Evolutionary conservation across 176 grass and related monocot genomes (phyloP), one percentile per base, ranked within the genome.

Genomic region (Triticum urartu): DNA sequence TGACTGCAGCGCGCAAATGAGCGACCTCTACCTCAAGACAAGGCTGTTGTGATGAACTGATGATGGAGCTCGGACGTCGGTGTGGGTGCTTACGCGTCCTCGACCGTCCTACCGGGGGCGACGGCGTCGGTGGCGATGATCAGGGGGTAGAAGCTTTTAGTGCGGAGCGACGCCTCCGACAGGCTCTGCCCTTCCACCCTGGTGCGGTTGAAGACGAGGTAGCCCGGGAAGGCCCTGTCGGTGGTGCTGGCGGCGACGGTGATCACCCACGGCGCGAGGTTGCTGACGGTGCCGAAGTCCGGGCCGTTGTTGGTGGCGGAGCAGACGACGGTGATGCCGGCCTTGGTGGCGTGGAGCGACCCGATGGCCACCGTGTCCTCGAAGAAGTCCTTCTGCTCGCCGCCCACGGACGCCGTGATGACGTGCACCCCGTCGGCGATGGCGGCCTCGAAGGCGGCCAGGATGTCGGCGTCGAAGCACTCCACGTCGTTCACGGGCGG

Each of bases 391-490:
- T 0, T 9, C 1, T 80, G 76, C 20, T 75, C 22, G 30, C 92
- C 90, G 24, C 94, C 94, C 4, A 97, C 34, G 76, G 94, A 97
- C 13, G 92, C 80, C 0, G 94, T 91, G 76, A 97, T 59, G 66
- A 97, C 62, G 79, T 92, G 85, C 39, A 89, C 88, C 7, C 94
- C 94, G 13, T 97, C 94, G 22, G 78, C 59, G 83, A 97, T 94
- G 84, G 94, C 92, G 18, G 92, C 83, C 28, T 94, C 92, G 88
- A 92, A 97, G 18, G 81, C 92, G 14, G 92, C 88, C 0, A 97
- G 43, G 7, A 94, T 72, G 88, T 97, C 94, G 24, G 92, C 69
- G 63, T 94, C 92, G 64, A 86, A 92, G 84, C 94, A 97, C 77
- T 88, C 77, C 15, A 59, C 82, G 7, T 73, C 89, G 28, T 91